phyloP scores from a whole-genome alignment of 108 stramenopile species.

The Epipyxis sp. region DNA sequence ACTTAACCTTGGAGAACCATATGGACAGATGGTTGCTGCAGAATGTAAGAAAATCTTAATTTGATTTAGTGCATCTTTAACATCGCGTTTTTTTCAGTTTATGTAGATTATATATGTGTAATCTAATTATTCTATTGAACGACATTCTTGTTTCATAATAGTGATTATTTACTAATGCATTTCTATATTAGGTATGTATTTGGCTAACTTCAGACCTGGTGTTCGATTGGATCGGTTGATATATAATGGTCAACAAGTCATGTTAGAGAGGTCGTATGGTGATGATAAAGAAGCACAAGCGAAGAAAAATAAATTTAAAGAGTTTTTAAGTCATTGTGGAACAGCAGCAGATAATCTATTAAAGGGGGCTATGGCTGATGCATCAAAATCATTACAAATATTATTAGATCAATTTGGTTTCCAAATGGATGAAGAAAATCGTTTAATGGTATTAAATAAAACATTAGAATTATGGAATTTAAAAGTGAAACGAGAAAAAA shows the following conservation, averaged over 20 bases:
- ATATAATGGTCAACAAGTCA: background rate
- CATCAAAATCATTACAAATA: background rate
- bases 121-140: too few species aligned
- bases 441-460: background rate
- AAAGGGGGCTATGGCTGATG: background rate
- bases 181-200: too few species aligned
- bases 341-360: background rate
- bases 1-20: slow-evolving; percentile 16
- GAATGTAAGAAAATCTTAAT: too few species aligned
- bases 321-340: background rate
- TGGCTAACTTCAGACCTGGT: slow-evolving; percentile 31
- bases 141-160: too few species aligned
- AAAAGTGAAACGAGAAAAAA: background rate
- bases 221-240: background rate
- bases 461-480: background rate
- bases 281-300: background rate
- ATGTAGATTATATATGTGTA: too few species aligned
- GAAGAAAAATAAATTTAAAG: slow-evolving; percentile 17
- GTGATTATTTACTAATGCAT: too few species aligned
- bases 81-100: too few species aligned
- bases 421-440: background rate
- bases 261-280: background rate
- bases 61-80: too few species aligned
- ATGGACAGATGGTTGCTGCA: slow-evolving; percentile 30
- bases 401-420: background rate